Percentiles rank a stretch among this genome's conserved stretches.
These are phyloP conservation scores for Xerophyta viscosa DNA, from an alignment of 106 monocot species.

Conservation along the genomic window DNA sequence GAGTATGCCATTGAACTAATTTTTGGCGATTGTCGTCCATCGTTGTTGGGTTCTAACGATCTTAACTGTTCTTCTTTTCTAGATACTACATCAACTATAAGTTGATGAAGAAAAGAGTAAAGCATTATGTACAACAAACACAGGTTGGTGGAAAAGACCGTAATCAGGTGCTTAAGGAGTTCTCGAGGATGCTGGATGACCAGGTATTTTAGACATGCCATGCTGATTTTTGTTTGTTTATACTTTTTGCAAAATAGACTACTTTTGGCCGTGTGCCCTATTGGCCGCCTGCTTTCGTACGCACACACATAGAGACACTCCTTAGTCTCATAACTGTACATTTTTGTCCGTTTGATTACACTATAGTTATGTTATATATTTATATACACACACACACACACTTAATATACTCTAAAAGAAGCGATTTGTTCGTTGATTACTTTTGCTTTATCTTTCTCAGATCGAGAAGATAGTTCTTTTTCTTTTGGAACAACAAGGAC, in stretches of 20 bases:
- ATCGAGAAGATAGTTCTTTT: conserved; percentile 64
- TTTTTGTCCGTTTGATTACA: too few relatives aligned
- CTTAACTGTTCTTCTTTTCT: conserved; percentile 1
- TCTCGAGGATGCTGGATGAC: conserved; percentile 54
- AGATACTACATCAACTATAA: conserved; percentile 73
- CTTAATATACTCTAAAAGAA: not conserved
- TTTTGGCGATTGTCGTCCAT: too few relatives aligned
- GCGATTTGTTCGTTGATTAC: not conserved
- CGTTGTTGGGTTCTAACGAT: too few relatives aligned
- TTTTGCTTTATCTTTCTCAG: conserved; percentile 14
- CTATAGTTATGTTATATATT: too few relatives aligned
- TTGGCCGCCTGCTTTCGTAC: too few relatives aligned
- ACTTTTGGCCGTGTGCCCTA: not conserved
- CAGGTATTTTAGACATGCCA: conserved; percentile 32
- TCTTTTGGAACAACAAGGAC: conserved; percentile 61
- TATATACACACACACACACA: too few relatives aligned
- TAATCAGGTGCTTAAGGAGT: conserved; percentile 33
- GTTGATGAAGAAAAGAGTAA: conserved; percentile 67
- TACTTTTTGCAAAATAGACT: not conserved
- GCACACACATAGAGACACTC: too few relatives aligned
- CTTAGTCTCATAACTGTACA: too few relatives aligned
- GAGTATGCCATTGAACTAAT: too few relatives aligned
- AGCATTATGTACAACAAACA: conserved; percentile 36
- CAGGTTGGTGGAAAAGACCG: conserved; percentile 24
- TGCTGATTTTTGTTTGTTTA: not conserved